phyloP scores from a whole-genome alignment of 1,284 basidiomycete species.

The Malassezia equina region DNA sequence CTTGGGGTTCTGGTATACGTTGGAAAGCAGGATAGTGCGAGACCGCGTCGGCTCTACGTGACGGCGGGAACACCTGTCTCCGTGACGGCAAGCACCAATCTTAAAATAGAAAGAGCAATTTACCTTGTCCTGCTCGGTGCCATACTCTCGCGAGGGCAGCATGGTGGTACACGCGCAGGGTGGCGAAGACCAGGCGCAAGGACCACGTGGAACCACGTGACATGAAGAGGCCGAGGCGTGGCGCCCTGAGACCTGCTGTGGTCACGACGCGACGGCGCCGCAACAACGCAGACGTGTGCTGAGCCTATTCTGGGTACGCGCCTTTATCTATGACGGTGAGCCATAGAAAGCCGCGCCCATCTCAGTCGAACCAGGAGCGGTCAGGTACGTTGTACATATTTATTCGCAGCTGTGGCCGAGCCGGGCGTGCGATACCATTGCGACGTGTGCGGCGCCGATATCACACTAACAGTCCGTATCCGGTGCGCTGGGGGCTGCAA shows the following conservation, averaged over 20 bases:
- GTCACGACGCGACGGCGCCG: too few species aligned
- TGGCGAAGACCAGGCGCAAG: neutral
- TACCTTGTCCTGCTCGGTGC: constrained; percentile 72
- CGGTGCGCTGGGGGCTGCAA: constrained; percentile 45
- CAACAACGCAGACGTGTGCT: neutral
- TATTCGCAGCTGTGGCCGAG: constrained; percentile 28
- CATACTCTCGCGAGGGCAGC: constrained; percentile 8
- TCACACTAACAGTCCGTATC: constrained; percentile 44
- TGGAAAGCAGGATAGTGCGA: constrained; percentile 92
- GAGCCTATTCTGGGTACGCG: neutral
- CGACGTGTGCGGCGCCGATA: constrained; percentile 46
- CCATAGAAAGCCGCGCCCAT: constrained; percentile 40
- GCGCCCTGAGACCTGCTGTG: too few species aligned
- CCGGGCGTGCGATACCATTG: constrained; percentile 46
- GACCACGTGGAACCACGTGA: constrained; percentile 1
- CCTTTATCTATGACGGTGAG: constrained; percentile 38
- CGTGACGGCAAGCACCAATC: constrained; percentile 88
- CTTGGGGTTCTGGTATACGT: constrained; percentile 96
- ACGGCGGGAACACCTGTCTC: constrained; percentile 90
- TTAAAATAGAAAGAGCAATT: constrained; percentile 94
- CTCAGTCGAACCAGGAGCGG: constrained; percentile 26
- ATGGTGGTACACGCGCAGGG: neutral
- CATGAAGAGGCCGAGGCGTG: neutral
- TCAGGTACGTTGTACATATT: constrained; percentile 15
- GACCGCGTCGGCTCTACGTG: constrained; percentile 96